phyloP scores from a whole-genome alignment of 1,284 basidiomycete genomes.

The Ceratobasidium sp. region DNA sequence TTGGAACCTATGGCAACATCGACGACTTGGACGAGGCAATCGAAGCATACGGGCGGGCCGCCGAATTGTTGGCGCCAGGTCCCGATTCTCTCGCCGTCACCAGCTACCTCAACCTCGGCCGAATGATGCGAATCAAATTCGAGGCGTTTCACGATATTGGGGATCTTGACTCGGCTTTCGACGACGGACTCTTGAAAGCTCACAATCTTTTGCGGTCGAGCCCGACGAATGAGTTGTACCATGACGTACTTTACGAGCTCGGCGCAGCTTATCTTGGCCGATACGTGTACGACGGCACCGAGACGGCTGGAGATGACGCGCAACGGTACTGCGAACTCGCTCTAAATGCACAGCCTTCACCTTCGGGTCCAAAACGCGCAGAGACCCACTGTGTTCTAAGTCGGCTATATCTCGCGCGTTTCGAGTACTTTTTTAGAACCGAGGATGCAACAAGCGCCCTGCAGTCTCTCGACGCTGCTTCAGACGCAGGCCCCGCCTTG shows the following conservation, averaged over 20 bases:
- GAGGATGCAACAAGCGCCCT: background rate
- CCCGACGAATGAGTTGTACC: background rate
- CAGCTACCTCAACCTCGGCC: constrained; percentile 25
- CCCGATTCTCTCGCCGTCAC: background rate
- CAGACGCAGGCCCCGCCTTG: background rate
- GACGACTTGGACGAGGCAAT: constrained; percentile 31
- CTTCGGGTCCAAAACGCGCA: constrained; percentile 5
- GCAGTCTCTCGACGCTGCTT: constrained; percentile 2
- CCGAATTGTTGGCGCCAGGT: background rate
- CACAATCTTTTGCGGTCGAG: background rate
- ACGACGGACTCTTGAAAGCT: constrained; percentile 20
- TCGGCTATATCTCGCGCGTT: constrained; percentile 15
- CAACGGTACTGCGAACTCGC: constrained; percentile 15
- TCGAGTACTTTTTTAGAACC: background rate
- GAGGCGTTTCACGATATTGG: constrained; percentile 22
- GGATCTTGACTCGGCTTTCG: constrained; percentile 16
- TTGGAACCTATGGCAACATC: constrained; percentile 5
- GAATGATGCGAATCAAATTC: constrained; percentile 31
- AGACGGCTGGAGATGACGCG: constrained; percentile 3
- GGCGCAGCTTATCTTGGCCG: constrained; percentile 3
- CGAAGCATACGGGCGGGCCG: constrained; percentile 10
- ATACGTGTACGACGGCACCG: constrained; percentile 14
- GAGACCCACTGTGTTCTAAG: background rate
- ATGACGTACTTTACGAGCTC: constrained; percentile 15
- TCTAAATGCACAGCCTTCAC: background rate